Percentiles rank a stretch among this genome's conserved stretches.
phyloP scores from a whole-genome alignment of 495 filamentous ascomycete genomes.

The Podospora comata region DNA sequence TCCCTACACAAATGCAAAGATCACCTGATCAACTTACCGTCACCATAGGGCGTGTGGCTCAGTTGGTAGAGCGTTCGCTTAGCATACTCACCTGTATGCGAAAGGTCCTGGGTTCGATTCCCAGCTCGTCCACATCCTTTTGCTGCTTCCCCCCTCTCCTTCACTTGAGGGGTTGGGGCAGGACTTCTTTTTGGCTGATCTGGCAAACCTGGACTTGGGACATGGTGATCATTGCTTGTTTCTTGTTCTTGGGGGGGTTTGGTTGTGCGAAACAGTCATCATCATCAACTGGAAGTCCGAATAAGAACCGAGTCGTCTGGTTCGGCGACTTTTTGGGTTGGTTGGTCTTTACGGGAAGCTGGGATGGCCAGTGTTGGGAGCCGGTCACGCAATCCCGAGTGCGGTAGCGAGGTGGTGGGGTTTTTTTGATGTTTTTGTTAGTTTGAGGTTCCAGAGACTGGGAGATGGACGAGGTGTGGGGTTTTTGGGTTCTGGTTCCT shows the following conservation, averaged over 20 bases:
- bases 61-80: constrained; percentile 30
- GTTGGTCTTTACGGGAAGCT: background rate
- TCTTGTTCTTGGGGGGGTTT: background rate
- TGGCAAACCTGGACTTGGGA: too few species aligned
- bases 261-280: background rate
- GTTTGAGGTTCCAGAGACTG: background rate
- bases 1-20: background rate
- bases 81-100: constrained; percentile 20
- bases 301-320: background rate
- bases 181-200: background rate
- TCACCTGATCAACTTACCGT: background rate
- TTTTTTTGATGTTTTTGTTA: background rate
- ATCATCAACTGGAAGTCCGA: background rate
- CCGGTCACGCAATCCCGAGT: background rate
- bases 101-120: constrained; percentile 29
- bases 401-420: background rate
- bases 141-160: background rate
- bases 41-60: constrained; percentile 24
- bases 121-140: constrained; percentile 22
- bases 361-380: background rate
- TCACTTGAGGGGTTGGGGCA: background rate
- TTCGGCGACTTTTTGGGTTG: background rate
- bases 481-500: background rate
- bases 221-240: background rate
- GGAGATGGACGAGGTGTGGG: background rate